Base-by-base conservation (phyloP, 306 rosid genomes). In the Hylodesmum podocarpum region DNA sequence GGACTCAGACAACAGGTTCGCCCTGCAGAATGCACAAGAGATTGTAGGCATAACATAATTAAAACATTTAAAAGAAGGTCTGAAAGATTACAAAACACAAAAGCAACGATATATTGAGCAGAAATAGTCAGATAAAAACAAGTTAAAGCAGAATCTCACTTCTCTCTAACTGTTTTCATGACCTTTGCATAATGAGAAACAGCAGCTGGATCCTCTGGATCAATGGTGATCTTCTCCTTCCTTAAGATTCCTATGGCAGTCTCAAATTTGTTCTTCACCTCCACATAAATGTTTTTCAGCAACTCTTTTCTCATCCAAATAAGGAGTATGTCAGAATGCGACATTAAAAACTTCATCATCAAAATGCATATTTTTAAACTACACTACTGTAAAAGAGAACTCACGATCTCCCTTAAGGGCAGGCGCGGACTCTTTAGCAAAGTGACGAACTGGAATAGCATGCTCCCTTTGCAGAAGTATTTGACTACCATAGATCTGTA, bases 171-270 rank as follows among this genome's bases (percentile, higher is more conserved):
- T 24, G 89, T 84, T 82, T 88, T 92, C 97, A 92, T 92, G 92
- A 95, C 91, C n/a, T 81, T 86, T 1, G 94, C 88, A 70, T 92
- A 95, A 5, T 89, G 91, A 87, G 96, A 37, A 58, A 95, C 99
- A 21, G 97, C 96, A 78, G 96, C 91, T 39, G 92, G 88, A 80
- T 92, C 97, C 28, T 92, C 86, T 1, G 99, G 96, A 79, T 82
- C 97, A 2, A 95, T 89, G 77, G 94, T 95, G 87, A 95, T 89
- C 92, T 95, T 95, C 84, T 95, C 99, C 54, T 80, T 86, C 66
- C 86, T 91, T 70, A 95, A 88, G 59, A 95, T 75, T 72, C 84
- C 92, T 8, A 92, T 28, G 54, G 99, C 97, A 0, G 89, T 74
- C 84, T 92, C 97, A 41, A 92, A 92, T 80, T 92, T 92, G 59